Conservation (phyloP, 2,329 filamentous ascomycete species). For the Bipolaris sorokiniana region DNA sequence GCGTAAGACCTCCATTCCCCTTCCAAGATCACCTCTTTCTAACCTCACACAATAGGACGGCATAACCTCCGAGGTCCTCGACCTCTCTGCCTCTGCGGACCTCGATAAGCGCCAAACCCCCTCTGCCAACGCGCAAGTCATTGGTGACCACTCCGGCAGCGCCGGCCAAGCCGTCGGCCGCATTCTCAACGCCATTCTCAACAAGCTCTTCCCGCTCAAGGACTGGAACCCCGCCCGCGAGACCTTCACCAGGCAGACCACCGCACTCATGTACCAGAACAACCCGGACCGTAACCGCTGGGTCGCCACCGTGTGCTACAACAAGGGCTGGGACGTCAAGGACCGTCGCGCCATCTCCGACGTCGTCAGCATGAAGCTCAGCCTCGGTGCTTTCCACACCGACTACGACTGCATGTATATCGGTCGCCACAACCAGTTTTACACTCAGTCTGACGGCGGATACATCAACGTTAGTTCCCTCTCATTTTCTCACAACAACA, state of each 20-base stretch:
- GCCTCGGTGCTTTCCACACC: background rate
- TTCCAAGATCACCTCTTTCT: too few relatives aligned
- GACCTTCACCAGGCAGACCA: conserved; percentile 6
- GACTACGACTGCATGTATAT: conserved; percentile 10
- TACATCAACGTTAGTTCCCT: background rate
- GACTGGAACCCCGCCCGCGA: conserved; percentile 7
- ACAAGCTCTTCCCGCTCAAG: conserved; percentile 4
- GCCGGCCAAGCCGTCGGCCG: conserved; percentile 2
- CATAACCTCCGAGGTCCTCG: background rate
- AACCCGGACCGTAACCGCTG: background rate
- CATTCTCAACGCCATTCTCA: background rate
- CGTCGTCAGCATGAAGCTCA: conserved; percentile 2
- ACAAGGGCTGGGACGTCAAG: conserved; percentile 2
- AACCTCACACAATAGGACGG: background rate
- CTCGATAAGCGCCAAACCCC: conserved; percentile 1
- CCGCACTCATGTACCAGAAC: background rate
- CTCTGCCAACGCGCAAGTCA: background rate
- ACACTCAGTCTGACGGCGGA: background rate
- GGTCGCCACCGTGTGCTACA: conserved; percentile 3
- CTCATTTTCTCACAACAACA: background rate
- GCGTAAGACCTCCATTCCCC: background rate
- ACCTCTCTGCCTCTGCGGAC: background rate
- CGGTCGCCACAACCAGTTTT: conserved; percentile 1
- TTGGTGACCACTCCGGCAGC: background rate
- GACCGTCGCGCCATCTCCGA: background rate